Base-by-base conservation (phyloP, 257 asterid genomes). In the Paraleonurus japonicus region DNA sequence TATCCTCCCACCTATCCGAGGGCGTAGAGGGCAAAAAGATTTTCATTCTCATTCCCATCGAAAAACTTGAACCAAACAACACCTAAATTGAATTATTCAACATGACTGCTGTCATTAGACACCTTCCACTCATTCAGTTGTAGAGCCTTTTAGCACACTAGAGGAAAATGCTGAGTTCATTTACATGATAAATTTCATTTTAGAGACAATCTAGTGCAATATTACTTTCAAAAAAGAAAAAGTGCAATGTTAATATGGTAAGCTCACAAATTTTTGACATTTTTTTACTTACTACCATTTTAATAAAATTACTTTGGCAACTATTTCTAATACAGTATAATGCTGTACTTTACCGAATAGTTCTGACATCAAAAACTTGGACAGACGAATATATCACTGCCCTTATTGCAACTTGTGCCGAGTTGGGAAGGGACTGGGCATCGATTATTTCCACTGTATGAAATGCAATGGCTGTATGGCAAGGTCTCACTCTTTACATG, bases 321-420 rank as follows among this genome's bases (percentile, higher is more conserved):
- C 63, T 51, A 3, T 41, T 37, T 30, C 57, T 23, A 51, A 5
- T n/a, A n/a, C n/a, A n/a, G n/a, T 73, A 27, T 39, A 57, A 12
- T 30, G 19, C 51, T 58, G 28, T 50, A 58, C 7, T 43, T n/a
- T 66, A 51, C 53, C 37, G 66, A 66, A 73, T 20, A 16, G 30
- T 79, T 65, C 87, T 87, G 84, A 84, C 80, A 57, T 43, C 11
- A 47, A 69, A 41, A 69, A 63, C 77, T 72, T 51, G 76, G 61
- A 59, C 92, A 92, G 95, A 88, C 82, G 84, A 76, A 92, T 92
- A 74, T 92, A 89, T 76, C 98, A 92, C 76, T 92, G 96, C 83
- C 98, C 96, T 65, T 92, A 82, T 85, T 92, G 98, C 86, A 92
- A 92, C 80, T 76, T 92, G 86, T 92, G 98, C 84, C 85, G 98